Base-by-base conservation (phyloP, 192 early-diverging fungal genomes). In the Lobosporangium transversale region DNA sequence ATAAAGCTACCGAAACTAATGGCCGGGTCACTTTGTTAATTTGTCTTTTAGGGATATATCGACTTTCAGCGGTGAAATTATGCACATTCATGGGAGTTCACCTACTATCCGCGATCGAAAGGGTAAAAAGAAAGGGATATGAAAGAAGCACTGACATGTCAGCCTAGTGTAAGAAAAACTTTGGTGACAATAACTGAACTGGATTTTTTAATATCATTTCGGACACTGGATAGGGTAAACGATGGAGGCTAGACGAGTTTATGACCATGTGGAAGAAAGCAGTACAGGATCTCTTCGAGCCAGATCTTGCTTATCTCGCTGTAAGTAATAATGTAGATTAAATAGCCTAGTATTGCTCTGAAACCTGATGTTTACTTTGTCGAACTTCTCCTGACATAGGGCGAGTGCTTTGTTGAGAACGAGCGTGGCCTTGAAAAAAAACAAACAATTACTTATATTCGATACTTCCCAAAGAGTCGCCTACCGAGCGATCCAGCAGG, bases 171-270 rank as follows among this genome's bases (percentile, higher is more conserved):
- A n/a, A n/a, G n/a, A n/a, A n/a, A n/a, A n/a, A n/a, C n/a, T n/a
- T n/a, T n/a, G n/a, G n/a, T n/a, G n/a, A n/a, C n/a, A n/a, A n/a
- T n/a, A n/a, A n/a, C n/a, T n/a, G n/a, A n/a, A n/a, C n/a, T n/a
- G n/a, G n/a, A n/a, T n/a, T n/a, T n/a, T n/a, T n/a, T n/a, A n/a
- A 21, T 14, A 7, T 42, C 37, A 27, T 24, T 27, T n/a, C n/a
- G n/a, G n/a, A n/a, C n/a, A n/a, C n/a, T 30, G 5, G 53, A 3
- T 68, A 83, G 69, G 78, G 73, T 15, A 78, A 81, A 52, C 70
- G 74, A 23, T 81, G 79, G 81, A 61, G 48, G 8, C 21, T 81
- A 31, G 54, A 79, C 6, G 81, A 83, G 11, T 83, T 85, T 53
- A 58, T 85, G 66, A 36, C 66, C 11, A 42, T 61, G 3, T 85